phyloP scores from a whole-genome alignment of 805 yeast species.

The Nakazawaea populi region DNA sequence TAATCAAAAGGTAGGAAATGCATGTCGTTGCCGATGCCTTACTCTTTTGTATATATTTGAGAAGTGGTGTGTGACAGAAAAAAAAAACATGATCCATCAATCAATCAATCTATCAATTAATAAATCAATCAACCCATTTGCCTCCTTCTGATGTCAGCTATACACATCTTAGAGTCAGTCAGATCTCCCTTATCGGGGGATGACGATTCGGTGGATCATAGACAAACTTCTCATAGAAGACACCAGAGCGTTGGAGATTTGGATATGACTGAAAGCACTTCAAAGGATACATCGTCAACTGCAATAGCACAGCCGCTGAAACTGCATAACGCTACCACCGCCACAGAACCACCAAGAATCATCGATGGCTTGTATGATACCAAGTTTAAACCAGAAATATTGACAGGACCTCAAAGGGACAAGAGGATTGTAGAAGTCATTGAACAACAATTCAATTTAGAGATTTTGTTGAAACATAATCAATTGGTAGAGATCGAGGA shows the following conservation, averaged over 20 bases:
- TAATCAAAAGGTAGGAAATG: too few species aligned
- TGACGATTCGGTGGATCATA: constrained; percentile 1
- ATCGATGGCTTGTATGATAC: constrained; percentile 6
- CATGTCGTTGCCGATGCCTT: too few species aligned
- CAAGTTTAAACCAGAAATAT: background rate
- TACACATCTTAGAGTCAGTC: constrained; percentile 2
- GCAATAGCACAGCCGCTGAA: background rate
- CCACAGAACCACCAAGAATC: background rate
- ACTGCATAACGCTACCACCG: background rate
- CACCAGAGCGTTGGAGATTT: constrained; percentile 7
- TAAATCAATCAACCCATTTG: background rate
- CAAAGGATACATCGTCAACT: background rate
- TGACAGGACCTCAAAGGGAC: background rate
- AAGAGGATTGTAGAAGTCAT: constrained; percentile 26
- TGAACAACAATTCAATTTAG: constrained; percentile 47
- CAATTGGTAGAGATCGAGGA: constrained; percentile 45
- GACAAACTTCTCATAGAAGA: constrained; percentile 1
- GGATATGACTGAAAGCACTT: background rate
- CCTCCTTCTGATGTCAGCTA: background rate
- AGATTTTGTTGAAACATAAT: constrained; percentile 53
- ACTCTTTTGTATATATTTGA: background rate
- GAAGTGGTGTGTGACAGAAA: background rate
- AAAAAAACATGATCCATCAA: background rate
- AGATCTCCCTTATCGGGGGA: constrained; percentile 11
- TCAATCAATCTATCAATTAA: too few species aligned